A percentile compares a stretch with the other conserved stretches of the same genome.
phyloP scores from a whole-genome alignment of 331 rosid genomes.

The Malus hybrid region DNA sequence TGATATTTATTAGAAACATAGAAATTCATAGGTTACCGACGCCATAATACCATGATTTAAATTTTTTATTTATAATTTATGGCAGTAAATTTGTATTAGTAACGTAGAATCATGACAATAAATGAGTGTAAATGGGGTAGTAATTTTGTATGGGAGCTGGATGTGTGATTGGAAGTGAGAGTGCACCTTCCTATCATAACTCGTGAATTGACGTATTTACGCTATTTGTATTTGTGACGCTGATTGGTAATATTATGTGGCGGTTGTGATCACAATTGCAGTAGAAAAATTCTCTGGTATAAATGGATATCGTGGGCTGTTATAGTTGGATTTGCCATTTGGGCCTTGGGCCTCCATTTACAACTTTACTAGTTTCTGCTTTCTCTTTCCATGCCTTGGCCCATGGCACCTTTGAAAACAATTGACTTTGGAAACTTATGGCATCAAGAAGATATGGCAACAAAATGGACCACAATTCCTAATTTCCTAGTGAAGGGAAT shows the following conservation, averaged over 20 bases:
- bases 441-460: background rate
- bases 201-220: background rate
- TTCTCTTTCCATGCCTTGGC: background rate
- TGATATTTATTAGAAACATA: no score
- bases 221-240: no score
- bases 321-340: background rate
- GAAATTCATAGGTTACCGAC: no score
- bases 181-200: background rate
- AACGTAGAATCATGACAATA: no score
- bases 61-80: no score
- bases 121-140: no score
- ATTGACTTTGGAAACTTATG: background rate
- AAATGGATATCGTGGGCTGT: background rate
- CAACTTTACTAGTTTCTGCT: background rate
- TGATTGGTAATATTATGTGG: fast-evolving
- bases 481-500: no score
- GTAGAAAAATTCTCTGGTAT: fast-evolving
- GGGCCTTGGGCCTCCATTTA: background rate
- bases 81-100: no score
- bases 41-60: no score
- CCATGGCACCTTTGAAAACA: background rate
- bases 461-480: background rate
- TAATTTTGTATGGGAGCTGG: background rate
- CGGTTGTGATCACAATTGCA: no score
- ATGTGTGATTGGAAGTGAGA: background rate